Conservation (phyloP, 1,139 yeast species). For the Suhomyces coccinellae region DNA sequence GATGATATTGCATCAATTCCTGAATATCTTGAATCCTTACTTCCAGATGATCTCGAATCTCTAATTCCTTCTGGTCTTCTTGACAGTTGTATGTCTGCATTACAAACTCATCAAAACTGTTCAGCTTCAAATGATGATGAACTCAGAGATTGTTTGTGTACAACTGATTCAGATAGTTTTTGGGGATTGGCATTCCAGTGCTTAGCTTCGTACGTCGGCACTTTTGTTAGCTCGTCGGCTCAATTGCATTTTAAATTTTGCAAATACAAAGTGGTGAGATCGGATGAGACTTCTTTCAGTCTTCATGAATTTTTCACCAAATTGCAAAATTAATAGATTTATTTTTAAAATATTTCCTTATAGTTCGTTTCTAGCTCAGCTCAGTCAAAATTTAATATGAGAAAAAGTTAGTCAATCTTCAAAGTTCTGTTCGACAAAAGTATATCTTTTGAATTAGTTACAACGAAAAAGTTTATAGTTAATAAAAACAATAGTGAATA, state of each 20-base stretch:
- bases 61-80: not conserved
- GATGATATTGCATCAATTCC: not conserved
- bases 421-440: no score
- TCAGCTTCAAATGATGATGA: not conserved
- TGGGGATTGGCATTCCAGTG: slow-evolving; percentile 3
- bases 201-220: not conserved
- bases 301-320: no score
- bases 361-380: no score
- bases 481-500: no score
- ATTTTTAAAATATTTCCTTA: no score
- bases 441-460: no score
- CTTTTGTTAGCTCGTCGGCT: not conserved
- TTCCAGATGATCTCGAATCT: no score
- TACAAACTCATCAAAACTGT: not conserved
- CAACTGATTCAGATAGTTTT: not conserved
- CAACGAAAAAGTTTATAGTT: no score
- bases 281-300: no score
- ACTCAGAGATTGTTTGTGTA: slow-evolving; percentile 3
- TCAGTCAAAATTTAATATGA: no score
- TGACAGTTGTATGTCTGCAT: not conserved
- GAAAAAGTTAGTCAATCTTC: no score
- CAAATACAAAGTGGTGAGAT: slow-evolving; percentile 4
- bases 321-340: no score
- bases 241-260: slow-evolving; percentile 3
- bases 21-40: not conserved